phyloP scores from a whole-genome alignment of 1,284 basidiomycete species.

The Ceratobasidium sp. region DNA sequence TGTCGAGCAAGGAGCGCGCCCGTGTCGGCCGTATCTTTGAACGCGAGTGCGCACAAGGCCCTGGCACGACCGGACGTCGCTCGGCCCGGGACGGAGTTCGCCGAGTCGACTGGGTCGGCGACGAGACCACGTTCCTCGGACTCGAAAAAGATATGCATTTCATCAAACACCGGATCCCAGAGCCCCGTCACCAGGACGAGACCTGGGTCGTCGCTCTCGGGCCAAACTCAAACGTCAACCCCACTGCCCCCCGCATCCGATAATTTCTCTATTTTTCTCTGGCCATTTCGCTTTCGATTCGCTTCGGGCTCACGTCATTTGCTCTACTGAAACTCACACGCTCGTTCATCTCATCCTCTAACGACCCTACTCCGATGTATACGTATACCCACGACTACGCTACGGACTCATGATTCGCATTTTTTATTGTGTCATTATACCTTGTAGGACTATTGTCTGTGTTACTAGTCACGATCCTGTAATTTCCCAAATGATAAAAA shows the following conservation, averaged over 20 bases:
- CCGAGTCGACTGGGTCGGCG: constrained; percentile 39
- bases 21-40: constrained; percentile 36
- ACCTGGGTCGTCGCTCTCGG: constrained; percentile 39
- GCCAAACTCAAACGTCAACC: constrained; percentile 25
- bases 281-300: not conserved
- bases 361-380: not conserved
- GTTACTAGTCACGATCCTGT: not conserved
- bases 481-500: not conserved
- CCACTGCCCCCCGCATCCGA: constrained; percentile 21
- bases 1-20: constrained; percentile 35
- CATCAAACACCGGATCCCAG: constrained; percentile 35
- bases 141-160: constrained; percentile 37
- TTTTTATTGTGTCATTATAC: constrained; percentile 8
- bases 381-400: constrained; percentile 2
- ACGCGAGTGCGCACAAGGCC: constrained; percentile 29
- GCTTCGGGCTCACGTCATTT: not conserved
- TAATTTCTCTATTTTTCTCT: not conserved
- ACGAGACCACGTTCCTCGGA: constrained; percentile 37
- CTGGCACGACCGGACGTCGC: constrained; percentile 29
- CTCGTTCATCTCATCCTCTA: not conserved
- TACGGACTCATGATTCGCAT: too few relatives aligned
- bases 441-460: not conserved
- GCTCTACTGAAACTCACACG: not conserved
- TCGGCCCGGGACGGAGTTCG: constrained; percentile 36
- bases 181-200: constrained; percentile 33